Conservation (phyloP, 495 filamentous ascomycete species). For the Penicillium simplicissimum region DNA sequence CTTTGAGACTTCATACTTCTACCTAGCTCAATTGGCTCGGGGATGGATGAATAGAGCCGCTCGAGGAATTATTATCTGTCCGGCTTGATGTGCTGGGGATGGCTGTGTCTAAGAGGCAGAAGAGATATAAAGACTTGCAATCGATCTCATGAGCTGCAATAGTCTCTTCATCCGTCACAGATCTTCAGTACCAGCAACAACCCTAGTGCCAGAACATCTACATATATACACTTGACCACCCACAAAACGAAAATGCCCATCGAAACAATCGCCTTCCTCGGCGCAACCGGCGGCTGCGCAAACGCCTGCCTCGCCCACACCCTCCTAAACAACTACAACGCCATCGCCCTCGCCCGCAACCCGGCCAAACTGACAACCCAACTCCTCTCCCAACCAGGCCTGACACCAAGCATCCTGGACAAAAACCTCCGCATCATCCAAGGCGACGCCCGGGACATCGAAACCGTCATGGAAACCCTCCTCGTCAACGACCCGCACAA, state of each 20-base stretch:
- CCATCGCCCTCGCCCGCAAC: constrained; percentile 53
- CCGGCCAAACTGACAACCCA: constrained; percentile 56
- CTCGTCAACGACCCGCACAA: background rate
- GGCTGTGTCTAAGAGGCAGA: background rate
- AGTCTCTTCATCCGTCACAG: background rate
- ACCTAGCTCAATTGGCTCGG: background rate
- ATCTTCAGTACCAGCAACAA: background rate
- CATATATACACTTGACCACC: background rate
- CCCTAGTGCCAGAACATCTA: background rate
- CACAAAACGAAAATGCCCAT: constrained; percentile 6
- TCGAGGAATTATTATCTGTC: background rate
- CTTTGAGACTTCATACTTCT: background rate
- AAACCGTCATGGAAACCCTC: constrained; percentile 34
- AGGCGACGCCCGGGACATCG: constrained; percentile 49
- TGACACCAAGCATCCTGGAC: constrained; percentile 32
- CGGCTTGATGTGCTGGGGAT: background rate
- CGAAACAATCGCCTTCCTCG: constrained; percentile 43
- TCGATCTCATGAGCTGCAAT: background rate
- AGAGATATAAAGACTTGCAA: background rate
- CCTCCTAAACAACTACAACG: constrained; percentile 47
- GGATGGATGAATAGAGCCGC: background rate
- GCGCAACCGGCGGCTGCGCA: constrained; percentile 46
- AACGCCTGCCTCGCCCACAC: constrained; percentile 45
- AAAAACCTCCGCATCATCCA: constrained; percentile 43
- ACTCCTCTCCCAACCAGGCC: constrained; percentile 32